phyloP scores from a whole-genome alignment of 352 stramenopile genomes.

The Globisporangium recalcitrans region DNA sequence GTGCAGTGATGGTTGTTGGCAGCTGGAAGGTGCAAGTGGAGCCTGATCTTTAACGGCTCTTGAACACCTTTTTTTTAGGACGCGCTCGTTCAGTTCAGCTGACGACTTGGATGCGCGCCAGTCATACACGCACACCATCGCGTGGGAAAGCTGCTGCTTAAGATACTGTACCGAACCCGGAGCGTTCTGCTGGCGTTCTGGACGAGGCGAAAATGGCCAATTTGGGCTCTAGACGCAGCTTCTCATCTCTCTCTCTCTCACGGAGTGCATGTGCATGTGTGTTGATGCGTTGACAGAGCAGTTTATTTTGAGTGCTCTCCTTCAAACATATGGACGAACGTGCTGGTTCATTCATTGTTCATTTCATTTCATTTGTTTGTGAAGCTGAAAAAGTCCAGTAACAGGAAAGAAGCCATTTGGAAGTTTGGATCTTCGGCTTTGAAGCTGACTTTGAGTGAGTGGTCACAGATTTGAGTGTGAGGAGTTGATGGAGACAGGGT shows the following conservation, averaged over 20 bases:
- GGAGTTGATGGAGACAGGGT: no score
- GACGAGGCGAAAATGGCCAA: no score
- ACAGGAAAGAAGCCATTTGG: not conserved
- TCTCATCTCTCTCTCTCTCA: no score
- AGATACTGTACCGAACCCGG: not conserved
- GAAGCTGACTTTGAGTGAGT: not conserved
- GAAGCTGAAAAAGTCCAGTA: not conserved
- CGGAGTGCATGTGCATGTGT: not conserved
- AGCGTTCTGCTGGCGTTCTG: not conserved
- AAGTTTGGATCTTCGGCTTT: not conserved
- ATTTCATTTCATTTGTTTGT: not conserved
- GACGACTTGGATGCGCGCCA: not conserved
- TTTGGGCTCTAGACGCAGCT: no score
- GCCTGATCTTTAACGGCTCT: not conserved
- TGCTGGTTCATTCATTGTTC: not conserved
- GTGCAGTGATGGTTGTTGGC: not conserved
- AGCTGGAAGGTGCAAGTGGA: not conserved
- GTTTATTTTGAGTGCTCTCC: no score
- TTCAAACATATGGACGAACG: no score
- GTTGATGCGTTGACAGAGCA: not conserved
- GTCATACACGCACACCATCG: not conserved
- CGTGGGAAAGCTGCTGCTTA: not conserved
- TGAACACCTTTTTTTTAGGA: not conserved
- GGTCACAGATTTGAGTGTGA: not conserved
- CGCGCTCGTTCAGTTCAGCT: not conserved